Evolutionary conservation across 768 basidiomycete species (phyloP), one percentile per base, ranked within the genome.

Genomic region (Boletellus emodensis): DNA sequence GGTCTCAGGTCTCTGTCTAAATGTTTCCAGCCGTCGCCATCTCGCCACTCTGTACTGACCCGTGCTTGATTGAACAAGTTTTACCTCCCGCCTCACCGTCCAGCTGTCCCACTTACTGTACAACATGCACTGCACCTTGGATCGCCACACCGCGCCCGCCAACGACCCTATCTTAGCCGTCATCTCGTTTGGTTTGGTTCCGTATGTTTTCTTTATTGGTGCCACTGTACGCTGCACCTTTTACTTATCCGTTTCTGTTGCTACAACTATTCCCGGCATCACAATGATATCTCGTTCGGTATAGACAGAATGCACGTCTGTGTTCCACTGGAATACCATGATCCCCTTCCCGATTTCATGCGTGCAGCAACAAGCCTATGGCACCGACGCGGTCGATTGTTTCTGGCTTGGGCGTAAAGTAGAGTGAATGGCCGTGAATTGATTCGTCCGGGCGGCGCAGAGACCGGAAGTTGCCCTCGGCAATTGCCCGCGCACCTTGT

Each of bases 171-270:
- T 61, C 51, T 56, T 46, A 66, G 49, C 42, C 53, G 38, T 44
- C 53, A 44, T 48, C 52, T 51, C 52, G 48, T 60, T 53, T 48
- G 18, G 46, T 47, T 56, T 53, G 58, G 48, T 55, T 52, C 47
- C 55, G 43, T 56, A 53, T 58, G 56, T 52, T 55, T 55, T 64
- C 61, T 61, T 57, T 63, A 59, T 60, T 55, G 45, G 53, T 44
- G 62, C 67, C 55, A 43, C 47, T 54, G 60, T 64, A 60, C 49
- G 55, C 38, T 54, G 45, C 59, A 49, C 52, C 47, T 11, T 49
- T 53, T 58, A 67, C 65, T 65, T 65, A 65, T 60, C 60, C 42
- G 38, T 35, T 51, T 37, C 53, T 66, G 57, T 61, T 65, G 64
- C 54, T 60, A 65, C 62, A 57, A 54, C 52, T 67, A 66, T 65